Percentiles rank a stretch among this genome's conserved stretches.
These are phyloP conservation scores for Baorangia bicolor DNA, from an alignment of 768 basidiomycete species.

Conservation along the genomic window DNA sequence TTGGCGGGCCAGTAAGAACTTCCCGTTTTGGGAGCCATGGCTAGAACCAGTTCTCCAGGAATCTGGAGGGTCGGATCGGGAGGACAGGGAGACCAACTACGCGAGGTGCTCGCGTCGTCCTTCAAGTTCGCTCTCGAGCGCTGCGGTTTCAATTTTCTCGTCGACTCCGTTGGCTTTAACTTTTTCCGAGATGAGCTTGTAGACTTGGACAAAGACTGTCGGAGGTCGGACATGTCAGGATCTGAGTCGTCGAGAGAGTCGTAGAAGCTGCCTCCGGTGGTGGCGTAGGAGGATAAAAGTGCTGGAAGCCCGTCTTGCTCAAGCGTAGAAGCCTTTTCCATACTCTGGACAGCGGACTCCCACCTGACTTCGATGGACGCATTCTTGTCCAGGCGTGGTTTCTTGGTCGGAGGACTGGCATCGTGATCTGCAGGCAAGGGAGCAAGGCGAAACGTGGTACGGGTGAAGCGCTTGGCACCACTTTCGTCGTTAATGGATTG, in stretches of 20 bases:
- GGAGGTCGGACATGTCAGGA: slow-evolving; percentile 12
- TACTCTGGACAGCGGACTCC: slow-evolving; percentile 46
- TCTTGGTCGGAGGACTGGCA: slow-evolving; percentile 44
- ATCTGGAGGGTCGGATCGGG: slow-evolving; percentile 52
- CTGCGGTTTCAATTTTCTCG: slow-evolving; percentile 15
- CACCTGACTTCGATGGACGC: slow-evolving; percentile 40
- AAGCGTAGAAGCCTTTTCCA: slow-evolving; percentile 43
- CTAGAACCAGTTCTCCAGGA: slow-evolving; percentile 68
- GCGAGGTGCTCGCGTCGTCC: slow-evolving; percentile 8
- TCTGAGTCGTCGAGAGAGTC: slow-evolving; percentile 31
- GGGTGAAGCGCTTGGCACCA: slow-evolving; percentile 44
- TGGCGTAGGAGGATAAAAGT: slow-evolving; percentile 32
- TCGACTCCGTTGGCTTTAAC: slow-evolving; percentile 7
- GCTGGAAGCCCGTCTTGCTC: slow-evolving; percentile 52
- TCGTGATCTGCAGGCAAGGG: slow-evolving; percentile 5
- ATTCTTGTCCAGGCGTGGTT: slow-evolving; percentile 36
- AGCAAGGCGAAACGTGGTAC: slow-evolving; percentile 33
- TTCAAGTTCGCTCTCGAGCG: slow-evolving; percentile 18
- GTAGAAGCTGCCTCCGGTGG: slow-evolving; percentile 17
- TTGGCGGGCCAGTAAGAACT: slow-evolving; percentile 66
- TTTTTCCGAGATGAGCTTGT: slow-evolving; percentile 1
- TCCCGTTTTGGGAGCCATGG: slow-evolving; percentile 35
- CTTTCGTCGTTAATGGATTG: slow-evolving; percentile 35
- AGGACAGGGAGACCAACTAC: slow-evolving; percentile 40
- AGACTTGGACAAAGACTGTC: neutral